These are phyloP conservation scores for Leccinum colubrinum DNA, from an alignment of 1,284 basidiomycete species.

Conservation along the genomic window DNA sequence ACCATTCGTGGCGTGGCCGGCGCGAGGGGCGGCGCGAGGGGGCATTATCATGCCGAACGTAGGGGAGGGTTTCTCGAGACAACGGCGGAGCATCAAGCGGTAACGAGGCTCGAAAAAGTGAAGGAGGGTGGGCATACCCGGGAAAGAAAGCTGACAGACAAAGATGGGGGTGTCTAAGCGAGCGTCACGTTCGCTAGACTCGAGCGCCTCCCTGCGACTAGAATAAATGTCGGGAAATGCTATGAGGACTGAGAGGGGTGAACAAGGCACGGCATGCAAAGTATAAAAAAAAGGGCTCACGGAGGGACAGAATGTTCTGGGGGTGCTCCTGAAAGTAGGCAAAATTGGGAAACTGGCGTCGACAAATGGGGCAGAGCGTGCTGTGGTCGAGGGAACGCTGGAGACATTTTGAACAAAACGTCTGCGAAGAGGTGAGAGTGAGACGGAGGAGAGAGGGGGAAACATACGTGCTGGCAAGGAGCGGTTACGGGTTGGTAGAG, in stretches of 20 bases:
- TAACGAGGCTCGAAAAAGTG: conserved; percentile 94
- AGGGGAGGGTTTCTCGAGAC: conserved; percentile 73
- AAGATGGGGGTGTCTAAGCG: conserved; percentile 89
- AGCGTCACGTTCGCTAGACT: conserved; percentile 74
- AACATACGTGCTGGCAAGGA: conserved; percentile 87
- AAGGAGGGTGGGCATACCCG: conserved; percentile 84
- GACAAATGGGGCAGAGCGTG: conserved; percentile 81
- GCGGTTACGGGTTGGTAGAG: conserved; percentile 88
- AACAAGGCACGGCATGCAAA: conserved; percentile 4
- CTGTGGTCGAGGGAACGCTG: conserved; percentile 89
- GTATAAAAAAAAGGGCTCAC: conserved; percentile 40
- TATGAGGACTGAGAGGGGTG: conserved; percentile 50
- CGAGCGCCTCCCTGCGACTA: conserved; percentile 57
- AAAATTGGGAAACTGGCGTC: conserved; percentile 72
- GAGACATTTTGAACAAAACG: conserved; percentile 89
- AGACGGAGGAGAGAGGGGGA: conserved; percentile 4
- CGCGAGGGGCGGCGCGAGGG: conserved; percentile 31
- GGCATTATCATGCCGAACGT: conserved; percentile 92
- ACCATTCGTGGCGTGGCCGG: conserved; percentile 41
- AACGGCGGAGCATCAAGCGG: conserved; percentile 91
- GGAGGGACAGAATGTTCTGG: conserved; percentile 68
- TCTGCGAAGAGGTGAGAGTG: conserved; percentile 45
- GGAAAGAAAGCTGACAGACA: conserved; percentile 87
- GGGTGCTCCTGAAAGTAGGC: conserved; percentile 82
- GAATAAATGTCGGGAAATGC: conserved; percentile 59